Evolutionary conservation across 352 stramenopile genomes (phyloP), one percentile per base, ranked within the genome.

Genomic region (Albugo candida): DNA sequence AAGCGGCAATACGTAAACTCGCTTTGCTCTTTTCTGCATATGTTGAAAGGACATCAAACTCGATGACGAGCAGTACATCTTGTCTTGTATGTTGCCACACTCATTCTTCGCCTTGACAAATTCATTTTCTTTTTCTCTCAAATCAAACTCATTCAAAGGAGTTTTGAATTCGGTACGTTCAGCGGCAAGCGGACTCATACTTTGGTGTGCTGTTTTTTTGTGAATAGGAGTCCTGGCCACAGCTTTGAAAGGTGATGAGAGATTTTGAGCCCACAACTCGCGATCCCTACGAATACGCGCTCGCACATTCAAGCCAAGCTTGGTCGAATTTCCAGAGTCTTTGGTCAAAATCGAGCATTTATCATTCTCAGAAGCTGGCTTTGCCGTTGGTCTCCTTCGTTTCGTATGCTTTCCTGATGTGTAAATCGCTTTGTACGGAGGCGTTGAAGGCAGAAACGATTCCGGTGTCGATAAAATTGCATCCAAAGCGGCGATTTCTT

Each of bases 1-100:
- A 11, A 91, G 57, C 16, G 78, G 78, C 20, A 83, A 57, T 45
- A 91, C 72, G 8, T 83, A 68, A 24, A 83, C 61, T 0, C 57
- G 56, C 11, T 65, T 51, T 14, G 45, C 21, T 12, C 44, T 16
- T 41, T 35, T 37, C n/a, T 13, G 19, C 13, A 31, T 31, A 3
- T 10, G 24, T 31, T 31, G 24, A 3, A 31, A 31, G 24, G 24
- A 31, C 24, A 44, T 20, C 40, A 10, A 27, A 13, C 10, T 47
- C 42, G 3, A 14, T 19, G 13, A 21, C 17, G 24, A 11, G 16
- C 42, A 38, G 24, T 18, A 27, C 42, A 27, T 19, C 2, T 2
- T 4, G 11, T 35, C n/a, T 36, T 24, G 4, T 36, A 10, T 36
- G 42, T 34, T 37, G 42, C n/a, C 19, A 47, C 4, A 17, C n/a